phyloP scores from a whole-genome alignment of 1,284 basidiomycete species.

The Xerocomus amazonicus region DNA sequence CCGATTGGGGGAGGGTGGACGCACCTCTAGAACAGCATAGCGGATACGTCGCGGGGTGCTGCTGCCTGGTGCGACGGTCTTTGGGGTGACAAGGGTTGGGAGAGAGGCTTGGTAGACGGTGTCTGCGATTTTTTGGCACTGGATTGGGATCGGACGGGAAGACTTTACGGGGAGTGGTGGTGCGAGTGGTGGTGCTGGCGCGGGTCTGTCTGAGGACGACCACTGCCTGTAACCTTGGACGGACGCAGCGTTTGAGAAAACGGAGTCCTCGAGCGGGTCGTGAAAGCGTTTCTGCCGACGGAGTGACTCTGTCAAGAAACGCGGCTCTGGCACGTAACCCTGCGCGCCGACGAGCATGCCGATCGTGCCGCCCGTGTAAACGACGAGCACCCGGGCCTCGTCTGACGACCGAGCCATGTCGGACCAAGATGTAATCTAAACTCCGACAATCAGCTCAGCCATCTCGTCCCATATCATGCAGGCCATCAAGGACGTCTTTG shows the following conservation, averaged over 20 bases:
- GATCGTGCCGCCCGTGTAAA: constrained; percentile 85
- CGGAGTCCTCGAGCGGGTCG: constrained; percentile 76
- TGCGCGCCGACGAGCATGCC: constrained; percentile 79
- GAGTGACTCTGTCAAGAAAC: constrained; percentile 81
- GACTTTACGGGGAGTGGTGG: constrained; percentile 60
- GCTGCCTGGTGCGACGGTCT: constrained; percentile 58
- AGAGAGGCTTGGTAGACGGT: constrained; percentile 66
- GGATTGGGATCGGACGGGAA: constrained; percentile 56
- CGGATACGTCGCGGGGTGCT: constrained; percentile 66
- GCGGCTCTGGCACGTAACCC: constrained; percentile 86
- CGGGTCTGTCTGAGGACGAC: constrained; percentile 57
- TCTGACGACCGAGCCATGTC: constrained; percentile 50
- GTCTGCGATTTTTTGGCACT: constrained; percentile 52
- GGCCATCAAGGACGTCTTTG: constrained; percentile 71
- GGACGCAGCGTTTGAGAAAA: constrained; percentile 70
- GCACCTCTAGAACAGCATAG: constrained; percentile 76
- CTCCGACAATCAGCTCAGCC: constrained; percentile 6
- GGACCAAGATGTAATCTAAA: background rate
- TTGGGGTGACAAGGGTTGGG: constrained; percentile 74
- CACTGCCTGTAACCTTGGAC: constrained; percentile 73
- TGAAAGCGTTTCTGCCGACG: constrained; percentile 81
- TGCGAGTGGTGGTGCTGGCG: constrained; percentile 34
- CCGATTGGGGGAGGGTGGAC: constrained; percentile 16
- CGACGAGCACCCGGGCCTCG: constrained; percentile 77
- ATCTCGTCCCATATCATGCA: constrained; percentile 56